Conservation (phyloP, 1,284 basidiomycete species). For the Puccinia novopanici region DNA sequence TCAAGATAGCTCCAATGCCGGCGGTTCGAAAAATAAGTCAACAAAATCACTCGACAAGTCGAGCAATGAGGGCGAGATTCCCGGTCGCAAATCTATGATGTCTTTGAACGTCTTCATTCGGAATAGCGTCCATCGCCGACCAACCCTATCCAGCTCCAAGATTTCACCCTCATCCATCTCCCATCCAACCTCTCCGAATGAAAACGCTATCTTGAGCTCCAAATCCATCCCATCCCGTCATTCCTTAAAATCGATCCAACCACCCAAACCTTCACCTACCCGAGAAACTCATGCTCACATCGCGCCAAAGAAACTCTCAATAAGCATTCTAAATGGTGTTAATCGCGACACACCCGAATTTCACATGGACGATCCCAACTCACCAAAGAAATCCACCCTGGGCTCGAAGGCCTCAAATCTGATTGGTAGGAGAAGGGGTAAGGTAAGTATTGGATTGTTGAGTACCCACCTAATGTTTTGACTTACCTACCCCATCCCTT, state of each 20-base stretch:
- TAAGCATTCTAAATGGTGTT: slow-evolving; percentile 21
- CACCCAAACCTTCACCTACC: slow-evolving; percentile 14
- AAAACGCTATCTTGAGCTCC: slow-evolving; percentile 70
- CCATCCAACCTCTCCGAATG: slow-evolving; percentile 62
- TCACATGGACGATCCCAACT: background rate
- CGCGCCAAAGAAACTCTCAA: slow-evolving; percentile 48
- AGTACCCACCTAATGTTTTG: too few species aligned
- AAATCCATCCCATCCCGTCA: slow-evolving; percentile 38
- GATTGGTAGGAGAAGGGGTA: slow-evolving; percentile 85
- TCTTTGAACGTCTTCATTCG: slow-evolving; percentile 56
- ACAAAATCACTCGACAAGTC: slow-evolving; percentile 25
- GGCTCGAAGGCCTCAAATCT: slow-evolving; percentile 80
- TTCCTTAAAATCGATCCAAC: slow-evolving; percentile 19
- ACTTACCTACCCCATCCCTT: too few species aligned
- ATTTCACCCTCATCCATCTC: slow-evolving; percentile 61
- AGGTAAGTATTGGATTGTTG: slow-evolving; percentile 65
- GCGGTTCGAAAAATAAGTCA: slow-evolving; percentile 43
- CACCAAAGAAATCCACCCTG: slow-evolving; percentile 69
- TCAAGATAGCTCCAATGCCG: slow-evolving; percentile 60
- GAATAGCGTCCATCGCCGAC: slow-evolving; percentile 61
- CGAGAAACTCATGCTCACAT: slow-evolving; percentile 37
- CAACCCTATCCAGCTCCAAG: slow-evolving; percentile 63
- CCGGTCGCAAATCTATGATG: slow-evolving; percentile 57
- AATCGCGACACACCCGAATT: slow-evolving; percentile 15
- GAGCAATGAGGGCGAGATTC: slow-evolving; percentile 32